Base-by-base conservation (phyloP, 2,329 filamentous ascomycete species). In the Xylariaceae sp. region DNA sequence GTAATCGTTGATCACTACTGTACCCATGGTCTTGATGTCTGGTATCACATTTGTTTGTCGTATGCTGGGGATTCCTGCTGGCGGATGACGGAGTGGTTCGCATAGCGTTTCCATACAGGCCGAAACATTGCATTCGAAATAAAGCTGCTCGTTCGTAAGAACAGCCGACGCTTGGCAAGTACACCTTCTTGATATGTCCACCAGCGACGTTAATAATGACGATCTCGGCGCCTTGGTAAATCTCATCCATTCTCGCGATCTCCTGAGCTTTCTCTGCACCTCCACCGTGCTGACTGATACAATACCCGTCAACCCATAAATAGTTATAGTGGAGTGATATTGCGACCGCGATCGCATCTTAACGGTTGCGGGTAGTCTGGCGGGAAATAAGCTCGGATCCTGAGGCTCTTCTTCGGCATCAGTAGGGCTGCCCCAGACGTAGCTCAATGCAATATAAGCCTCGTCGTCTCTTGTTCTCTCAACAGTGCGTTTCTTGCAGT, bases 121-220 rank as follows among this genome's bases (percentile, higher is more conserved):
- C 12, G 41, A 35, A 19, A 46, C 38, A n/a, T 39, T 30, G 15
- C 45, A 43, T 30, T 48, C 39, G 5, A 31, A 48, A 9, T 42
- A 43, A 1, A 43, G 32, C 14, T 48, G 39, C 9, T 48, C 32
- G 3, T 18, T 10, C 3, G 40, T 43, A 49, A 49, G 19, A 39
- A 41, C 5, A 49, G 30, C 6, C 42, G 42, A 5, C 38, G 35
- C 12, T 11, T 11, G 2, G 47, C 36, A 9, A 45, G 38, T 6
- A 31, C 22, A 2, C 42, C 47, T n/a, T 49, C 42, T 15, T 49
- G 47, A 32, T 45, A 49, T 2, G 47, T 49, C 47, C 47, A 49
- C 47, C 42, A 9, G 36, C 11, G 2, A 43, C 42, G 12, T 31
- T 33, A 1, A 49, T 32, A 2, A 49, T 39, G 7, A 22, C 17